A percentile compares a stretch with the other conserved stretches of the same genome.
Evolutionary conservation across 1,284 basidiomycete genomes (phyloP).

Genomic region (Moesziomyces antarcticus): DNA sequence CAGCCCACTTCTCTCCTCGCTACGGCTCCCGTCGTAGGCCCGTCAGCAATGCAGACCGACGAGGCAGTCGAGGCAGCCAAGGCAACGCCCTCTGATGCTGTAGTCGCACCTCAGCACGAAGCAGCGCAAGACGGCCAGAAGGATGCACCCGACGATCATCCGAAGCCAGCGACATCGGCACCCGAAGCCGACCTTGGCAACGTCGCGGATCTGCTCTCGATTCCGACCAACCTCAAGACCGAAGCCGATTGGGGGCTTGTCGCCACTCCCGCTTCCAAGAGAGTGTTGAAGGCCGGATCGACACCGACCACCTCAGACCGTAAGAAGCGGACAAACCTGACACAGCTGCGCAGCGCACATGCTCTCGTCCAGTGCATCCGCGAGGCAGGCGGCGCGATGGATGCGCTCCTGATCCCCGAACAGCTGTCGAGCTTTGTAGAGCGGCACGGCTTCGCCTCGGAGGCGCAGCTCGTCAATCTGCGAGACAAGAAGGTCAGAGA

Average conservation of each 20-base stretch:
- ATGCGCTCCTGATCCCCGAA: constrained; percentile 31
- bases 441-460: constrained; percentile 25
- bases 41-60: background rate
- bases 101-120: background rate
- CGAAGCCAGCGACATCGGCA: background rate
- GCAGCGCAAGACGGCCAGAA: background rate
- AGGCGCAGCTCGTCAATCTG: constrained; percentile 36
- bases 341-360: constrained; percentile 29
- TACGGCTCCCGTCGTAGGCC: constrained; percentile 5
- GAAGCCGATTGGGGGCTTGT: constrained; percentile 1
- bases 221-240: constrained; percentile 4
- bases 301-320: constrained; percentile 22
- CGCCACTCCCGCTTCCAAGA: constrained; percentile 16
- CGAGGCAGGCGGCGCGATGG: constrained; percentile 40
- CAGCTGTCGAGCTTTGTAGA: constrained; percentile 37
- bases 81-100: background rate
- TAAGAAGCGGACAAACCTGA: constrained; percentile 34
- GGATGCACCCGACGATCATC: background rate
- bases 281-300: background rate
- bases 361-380: constrained; percentile 42
- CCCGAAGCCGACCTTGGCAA: constrained; percentile 8
- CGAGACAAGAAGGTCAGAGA: constrained; percentile 42
- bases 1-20: constrained; percentile 15
- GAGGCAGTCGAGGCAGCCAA: too few species aligned
- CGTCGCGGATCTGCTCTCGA: constrained; percentile 21